Evolutionary conservation across 1,284 basidiomycete species (phyloP).

Genomic region (Trametes pubescens): DNA sequence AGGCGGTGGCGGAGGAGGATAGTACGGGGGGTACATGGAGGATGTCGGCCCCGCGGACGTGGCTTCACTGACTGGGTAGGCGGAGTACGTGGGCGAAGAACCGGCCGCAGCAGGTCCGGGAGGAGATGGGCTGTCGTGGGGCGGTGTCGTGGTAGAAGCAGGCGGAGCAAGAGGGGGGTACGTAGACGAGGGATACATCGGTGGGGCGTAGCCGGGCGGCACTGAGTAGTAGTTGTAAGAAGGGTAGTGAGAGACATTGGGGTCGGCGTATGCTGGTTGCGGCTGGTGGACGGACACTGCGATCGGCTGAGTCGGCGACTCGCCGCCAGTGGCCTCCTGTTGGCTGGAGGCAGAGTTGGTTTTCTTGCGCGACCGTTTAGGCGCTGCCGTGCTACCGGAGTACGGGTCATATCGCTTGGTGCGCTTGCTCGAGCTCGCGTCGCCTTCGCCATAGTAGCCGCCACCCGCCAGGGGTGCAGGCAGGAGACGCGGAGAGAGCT

Average conservation of each 20-base stretch:
- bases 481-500: slow-evolving; percentile 55
- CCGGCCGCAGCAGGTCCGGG: slow-evolving; percentile 24
- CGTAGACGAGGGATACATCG: slow-evolving; percentile 36
- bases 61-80: slow-evolving; percentile 22
- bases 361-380: slow-evolving; percentile 44
- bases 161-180: slow-evolving; percentile 34
- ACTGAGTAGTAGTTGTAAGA: slow-evolving; percentile 40
- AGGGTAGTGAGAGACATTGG: slow-evolving; percentile 30
- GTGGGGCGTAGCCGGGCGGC: slow-evolving; percentile 29
- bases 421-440: slow-evolving; percentile 49
- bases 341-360: slow-evolving; percentile 38
- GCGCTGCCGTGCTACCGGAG: slow-evolving; percentile 31
- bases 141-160: slow-evolving; percentile 34
- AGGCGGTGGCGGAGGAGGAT: slow-evolving; percentile 27
- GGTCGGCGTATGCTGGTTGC: slow-evolving; percentile 34
- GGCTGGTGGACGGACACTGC: slow-evolving; percentile 35
- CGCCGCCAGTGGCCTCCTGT: slow-evolving; percentile 33
- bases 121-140: slow-evolving; percentile 39
- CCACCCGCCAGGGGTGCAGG: slow-evolving; percentile 59
- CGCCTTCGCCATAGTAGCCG: slow-evolving; percentile 56
- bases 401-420: slow-evolving; percentile 65
- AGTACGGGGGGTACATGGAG: slow-evolving; percentile 27
- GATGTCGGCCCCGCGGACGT: slow-evolving; percentile 14
- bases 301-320: slow-evolving; percentile 32
- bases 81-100: slow-evolving; percentile 25